A percentile compares a stretch with the other conserved stretches of the same genome.
Conservation (phyloP, 257 asterid genomes). For the Echium plantagineum region DNA sequence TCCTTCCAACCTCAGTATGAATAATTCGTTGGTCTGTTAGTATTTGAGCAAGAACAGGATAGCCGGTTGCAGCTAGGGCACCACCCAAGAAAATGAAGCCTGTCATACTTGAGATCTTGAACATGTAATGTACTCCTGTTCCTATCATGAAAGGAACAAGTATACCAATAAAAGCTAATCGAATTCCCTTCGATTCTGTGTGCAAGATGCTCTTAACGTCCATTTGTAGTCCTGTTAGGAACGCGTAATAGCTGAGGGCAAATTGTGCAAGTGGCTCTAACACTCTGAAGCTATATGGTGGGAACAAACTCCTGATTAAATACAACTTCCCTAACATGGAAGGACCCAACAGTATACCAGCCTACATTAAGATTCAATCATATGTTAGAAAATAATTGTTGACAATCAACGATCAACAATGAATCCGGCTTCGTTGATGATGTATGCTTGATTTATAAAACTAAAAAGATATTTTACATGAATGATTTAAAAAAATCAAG, state of each 20-base stretch:
- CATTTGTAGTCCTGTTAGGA: constrained; percentile 67
- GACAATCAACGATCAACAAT: too few species aligned
- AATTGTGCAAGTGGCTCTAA: constrained; percentile 89
- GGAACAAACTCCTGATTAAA: constrained; percentile 38
- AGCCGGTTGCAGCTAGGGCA: constrained; percentile 59
- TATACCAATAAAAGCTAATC: constrained; percentile 50
- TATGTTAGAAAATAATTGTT: not conserved
- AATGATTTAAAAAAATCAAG: too few species aligned
- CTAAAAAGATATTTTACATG: too few species aligned
- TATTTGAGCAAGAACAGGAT: constrained; percentile 35
- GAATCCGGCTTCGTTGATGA: too few species aligned
- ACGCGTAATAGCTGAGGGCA: constrained; percentile 52
- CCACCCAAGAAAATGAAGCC: constrained; percentile 82
- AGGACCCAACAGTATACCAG: constrained; percentile 77
- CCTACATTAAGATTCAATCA: constrained; percentile 26
- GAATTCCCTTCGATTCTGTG: constrained; percentile 41
- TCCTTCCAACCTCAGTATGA: constrained; percentile 67
- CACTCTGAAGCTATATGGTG: constrained; percentile 44
- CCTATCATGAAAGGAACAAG: constrained; percentile 50
- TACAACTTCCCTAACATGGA: constrained; percentile 40
- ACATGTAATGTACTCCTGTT: constrained; percentile 28
- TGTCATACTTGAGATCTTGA: not conserved
- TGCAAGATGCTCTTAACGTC: constrained; percentile 41
- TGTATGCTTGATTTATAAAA: too few species aligned
- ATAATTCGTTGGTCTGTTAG: constrained; percentile 56